These are phyloP conservation scores for Phialophora verrucosa DNA, from an alignment of 2,329 filamentous ascomycete genomes.

Conservation along the genomic window DNA sequence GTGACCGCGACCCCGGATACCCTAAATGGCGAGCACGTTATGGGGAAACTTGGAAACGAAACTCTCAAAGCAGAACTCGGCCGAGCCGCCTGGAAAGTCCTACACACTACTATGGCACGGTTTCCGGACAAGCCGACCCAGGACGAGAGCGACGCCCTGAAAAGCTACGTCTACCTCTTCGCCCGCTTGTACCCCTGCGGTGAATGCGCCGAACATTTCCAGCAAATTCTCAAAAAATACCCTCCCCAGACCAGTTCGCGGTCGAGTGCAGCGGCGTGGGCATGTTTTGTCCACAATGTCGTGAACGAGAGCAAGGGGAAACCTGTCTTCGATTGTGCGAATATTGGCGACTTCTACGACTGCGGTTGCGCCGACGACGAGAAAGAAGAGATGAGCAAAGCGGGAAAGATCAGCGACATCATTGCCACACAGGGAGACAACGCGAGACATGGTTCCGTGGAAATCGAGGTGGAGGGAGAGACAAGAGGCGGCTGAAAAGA, in stretches of 20 bases:
- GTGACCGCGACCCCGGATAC: slow-evolving; percentile 40
- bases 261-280: slow-evolving; percentile 68
- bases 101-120: slow-evolving; percentile 70
- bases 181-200: slow-evolving; percentile 70
- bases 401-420: slow-evolving; percentile 31
- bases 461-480: slow-evolving; percentile 39
- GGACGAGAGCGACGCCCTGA: slow-evolving; percentile 65
- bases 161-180: slow-evolving; percentile 67
- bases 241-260: slow-evolving; percentile 68
- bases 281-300: slow-evolving; percentile 69
- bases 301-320: slow-evolving; percentile 68
- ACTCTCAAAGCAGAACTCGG: slow-evolving; percentile 66
- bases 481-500: slow-evolving; percentile 38
- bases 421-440: slow-evolving; percentile 30
- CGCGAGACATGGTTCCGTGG: slow-evolving; percentile 26
- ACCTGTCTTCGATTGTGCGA: slow-evolving; percentile 66
- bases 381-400: slow-evolving; percentile 41
- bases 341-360: slow-evolving; percentile 71
- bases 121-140: slow-evolving; percentile 67
- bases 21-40: slow-evolving; percentile 52
- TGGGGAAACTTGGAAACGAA: slow-evolving; percentile 56
- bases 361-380: slow-evolving; percentile 68
- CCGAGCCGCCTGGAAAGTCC: slow-evolving; percentile 68
- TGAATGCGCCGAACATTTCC: slow-evolving; percentile 70
- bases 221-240: slow-evolving; percentile 64